Conservation (phyloP, 225 moss, liverwort and hornwort species). For the Anthoceros angustus region DNA sequence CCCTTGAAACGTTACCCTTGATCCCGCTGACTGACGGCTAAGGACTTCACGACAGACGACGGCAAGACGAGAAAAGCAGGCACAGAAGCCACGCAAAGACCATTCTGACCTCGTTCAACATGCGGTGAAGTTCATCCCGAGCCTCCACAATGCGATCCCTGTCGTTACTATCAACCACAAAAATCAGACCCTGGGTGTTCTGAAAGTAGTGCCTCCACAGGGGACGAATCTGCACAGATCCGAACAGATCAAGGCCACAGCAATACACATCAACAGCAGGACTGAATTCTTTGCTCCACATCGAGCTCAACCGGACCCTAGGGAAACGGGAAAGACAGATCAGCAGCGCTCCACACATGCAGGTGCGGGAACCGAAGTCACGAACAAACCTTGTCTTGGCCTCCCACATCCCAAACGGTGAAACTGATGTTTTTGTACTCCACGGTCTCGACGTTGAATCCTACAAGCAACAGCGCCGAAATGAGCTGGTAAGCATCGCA, state of each 20-base stretch:
- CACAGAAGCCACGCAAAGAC: background rate
- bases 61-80: background rate
- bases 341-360: background rate
- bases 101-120: slow-evolving; percentile 37
- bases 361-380: background rate
- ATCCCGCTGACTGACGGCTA: no score
- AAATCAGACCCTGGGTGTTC: slow-evolving; percentile 86
- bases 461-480: background rate
- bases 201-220: slow-evolving; percentile 92
- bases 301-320: background rate
- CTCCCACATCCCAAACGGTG: slow-evolving; percentile 73
- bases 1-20: no score
- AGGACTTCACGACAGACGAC: background rate
- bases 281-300: background rate
- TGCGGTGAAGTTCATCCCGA: slow-evolving; percentile 76
- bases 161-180: slow-evolving; percentile 87
- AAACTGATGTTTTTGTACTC: slow-evolving; percentile 56
- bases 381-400: slow-evolving; percentile 36
- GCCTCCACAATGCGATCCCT: slow-evolving; percentile 91
- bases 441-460: slow-evolving; percentile 82
- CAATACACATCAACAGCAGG: background rate
- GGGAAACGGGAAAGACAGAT: background rate
- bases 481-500: background rate
- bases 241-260: background rate
- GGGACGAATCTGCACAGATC: slow-evolving; percentile 39